phyloP scores from a whole-genome alignment of 2,329 filamentous ascomycete genomes.

The Cladosporium sp. region DNA sequence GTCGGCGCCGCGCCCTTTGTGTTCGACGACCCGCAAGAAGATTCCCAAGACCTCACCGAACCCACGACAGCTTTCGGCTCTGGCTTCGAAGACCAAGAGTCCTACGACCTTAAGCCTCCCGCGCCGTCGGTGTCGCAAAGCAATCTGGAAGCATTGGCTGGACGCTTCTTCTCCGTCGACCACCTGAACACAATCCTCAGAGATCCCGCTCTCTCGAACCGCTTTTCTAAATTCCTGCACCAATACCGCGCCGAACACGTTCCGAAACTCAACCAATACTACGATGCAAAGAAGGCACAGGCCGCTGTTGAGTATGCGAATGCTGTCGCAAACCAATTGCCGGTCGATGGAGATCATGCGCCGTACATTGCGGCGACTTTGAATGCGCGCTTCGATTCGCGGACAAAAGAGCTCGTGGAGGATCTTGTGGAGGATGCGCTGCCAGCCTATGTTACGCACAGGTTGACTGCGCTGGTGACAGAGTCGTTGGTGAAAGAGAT shows the following conservation, averaged over 20 bases:
- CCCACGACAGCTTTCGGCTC: constrained; percentile 8
- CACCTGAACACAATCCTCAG: constrained; percentile 41
- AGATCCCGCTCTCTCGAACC: constrained; percentile 31
- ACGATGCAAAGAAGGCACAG: constrained; percentile 39
- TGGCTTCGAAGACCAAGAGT: constrained; percentile 8
- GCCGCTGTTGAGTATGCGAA: constrained; percentile 44
- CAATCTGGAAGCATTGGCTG: constrained; percentile 34
- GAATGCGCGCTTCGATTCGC: constrained; percentile 35
- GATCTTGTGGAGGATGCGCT: constrained; percentile 38
- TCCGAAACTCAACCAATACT: constrained; percentile 34
- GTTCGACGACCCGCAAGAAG: constrained; percentile 7
- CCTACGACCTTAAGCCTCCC: constrained; percentile 40
- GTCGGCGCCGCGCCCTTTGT: not conserved
- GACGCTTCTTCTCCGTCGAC: constrained; percentile 40
- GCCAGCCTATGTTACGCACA: constrained; percentile 40
- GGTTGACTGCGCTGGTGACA: constrained; percentile 37
- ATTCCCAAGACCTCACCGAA: constrained; percentile 1
- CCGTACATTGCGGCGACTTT: constrained; percentile 32
- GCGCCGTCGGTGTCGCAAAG: constrained; percentile 28
- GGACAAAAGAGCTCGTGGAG: constrained; percentile 29
- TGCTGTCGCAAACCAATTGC: constrained; percentile 35
- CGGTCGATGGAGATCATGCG: constrained; percentile 21
- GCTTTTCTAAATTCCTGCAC: constrained; percentile 38
- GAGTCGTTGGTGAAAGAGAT: constrained; percentile 43
- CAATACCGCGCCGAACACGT: constrained; percentile 35